phyloP scores from a whole-genome alignment of 2,329 filamentous ascomycete species.

The Venturia effusa region DNA sequence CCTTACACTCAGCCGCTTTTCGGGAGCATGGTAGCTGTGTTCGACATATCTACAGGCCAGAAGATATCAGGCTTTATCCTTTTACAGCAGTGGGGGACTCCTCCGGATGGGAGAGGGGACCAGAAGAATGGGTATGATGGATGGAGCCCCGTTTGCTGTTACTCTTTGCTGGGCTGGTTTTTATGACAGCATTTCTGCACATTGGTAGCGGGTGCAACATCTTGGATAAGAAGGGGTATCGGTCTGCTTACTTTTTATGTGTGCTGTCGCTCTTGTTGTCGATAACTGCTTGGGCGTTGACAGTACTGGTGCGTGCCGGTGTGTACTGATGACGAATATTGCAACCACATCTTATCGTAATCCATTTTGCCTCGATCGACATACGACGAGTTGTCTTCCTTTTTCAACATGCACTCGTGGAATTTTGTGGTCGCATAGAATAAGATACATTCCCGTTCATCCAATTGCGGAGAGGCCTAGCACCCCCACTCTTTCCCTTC shows the following conservation, averaged over 20 bases:
- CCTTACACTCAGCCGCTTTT: not conserved
- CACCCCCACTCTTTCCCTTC: no score
- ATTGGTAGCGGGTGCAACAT: conserved; percentile 4
- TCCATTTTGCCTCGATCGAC: not conserved
- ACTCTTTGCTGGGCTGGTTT: not conserved
- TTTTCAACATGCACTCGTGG: no score
- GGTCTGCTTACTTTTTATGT: not conserved
- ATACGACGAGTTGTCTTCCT: not conserved
- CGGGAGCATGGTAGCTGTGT: not conserved
- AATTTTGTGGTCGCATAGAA: no score
- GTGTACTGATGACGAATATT: not conserved
- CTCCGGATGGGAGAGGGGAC: no score
- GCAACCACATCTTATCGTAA: not conserved
- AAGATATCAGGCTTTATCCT: not conserved
- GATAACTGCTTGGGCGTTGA: not conserved
- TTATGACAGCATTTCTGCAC: not conserved
- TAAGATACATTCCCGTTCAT: no score
- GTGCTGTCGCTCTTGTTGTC: not conserved
- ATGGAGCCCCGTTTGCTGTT: not conserved
- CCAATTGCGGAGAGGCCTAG: no score
- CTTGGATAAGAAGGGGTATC: not conserved
- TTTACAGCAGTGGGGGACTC: no score
- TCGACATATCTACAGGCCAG: not conserved
- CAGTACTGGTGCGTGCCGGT: not conserved
- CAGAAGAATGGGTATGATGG: not conserved